Base-by-base conservation (phyloP, 192 early-diverging fungal species). In the Cladochytrium replicatum region DNA sequence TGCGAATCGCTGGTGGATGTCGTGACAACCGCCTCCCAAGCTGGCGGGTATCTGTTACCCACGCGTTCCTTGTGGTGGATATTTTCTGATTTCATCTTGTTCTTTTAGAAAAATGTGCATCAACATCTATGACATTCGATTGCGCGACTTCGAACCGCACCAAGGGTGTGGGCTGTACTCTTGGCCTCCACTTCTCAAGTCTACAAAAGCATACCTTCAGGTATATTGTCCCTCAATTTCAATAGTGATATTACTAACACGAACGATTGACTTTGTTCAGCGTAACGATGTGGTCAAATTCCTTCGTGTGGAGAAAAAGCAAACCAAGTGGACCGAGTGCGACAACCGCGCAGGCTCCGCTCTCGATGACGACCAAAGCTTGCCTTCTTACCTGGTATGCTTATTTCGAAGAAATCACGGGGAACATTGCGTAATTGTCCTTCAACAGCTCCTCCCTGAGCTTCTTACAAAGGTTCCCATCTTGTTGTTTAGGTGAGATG, bases 111-210 rank as follows among this genome's bases (percentile, higher is more conserved):
- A 54, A 30, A 52, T 48, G 30, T 87, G 84, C 64, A 63, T 82
- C 39, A 87, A 87, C 56, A 77, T 80, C 66, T 87, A 87, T 54
- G 80, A 87, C 41, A 63, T 83, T 41, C 69, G 79, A 7, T 46
- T 82, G 28, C 60, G 64, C 6, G 84, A 87, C 50, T 55, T 67
- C 24, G 58, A 60, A 15, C 70, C 72, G 3, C 26, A 23, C 30
- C 55, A 60, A 17, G 57, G 69, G 6, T 87, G 84, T 29, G 82
- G 82, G 29, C 38, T 68, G 34, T 47, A 29, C 15, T 19, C 50
- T 22, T 77, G 74, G 74, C 74, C 74, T 4, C 45, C 59, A 15
- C 55, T 57, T 30, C 22, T 77, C 38, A 22, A 48, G 2, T 52
- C 54, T 1, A 65, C 69, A 53, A 59, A 39, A 11, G 45, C 25